Conservation (phyloP, 208 protist species). For the Entamoeba dispar region DNA sequence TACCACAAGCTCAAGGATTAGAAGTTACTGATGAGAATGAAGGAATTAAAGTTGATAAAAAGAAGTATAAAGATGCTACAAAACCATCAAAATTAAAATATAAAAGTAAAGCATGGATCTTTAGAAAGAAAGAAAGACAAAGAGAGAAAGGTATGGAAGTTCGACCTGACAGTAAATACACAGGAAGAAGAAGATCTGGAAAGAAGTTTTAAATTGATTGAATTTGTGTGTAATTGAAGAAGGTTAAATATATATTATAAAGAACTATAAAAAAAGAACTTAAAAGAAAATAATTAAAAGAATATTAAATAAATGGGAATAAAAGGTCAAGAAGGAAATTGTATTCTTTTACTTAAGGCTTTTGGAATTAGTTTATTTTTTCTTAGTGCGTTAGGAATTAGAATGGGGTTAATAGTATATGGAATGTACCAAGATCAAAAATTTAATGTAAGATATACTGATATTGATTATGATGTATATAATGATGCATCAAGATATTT, state of each 20-base stretch:
- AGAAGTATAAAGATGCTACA: not conserved
- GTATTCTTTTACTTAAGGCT: not conserved
- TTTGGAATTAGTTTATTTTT: not conserved
- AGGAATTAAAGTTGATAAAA: not conserved
- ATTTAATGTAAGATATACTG: slow-evolving; percentile 68
- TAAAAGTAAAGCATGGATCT: slow-evolving; percentile 62
- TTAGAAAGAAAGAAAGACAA: slow-evolving; percentile 70
- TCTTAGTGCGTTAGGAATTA: slow-evolving; percentile 23
- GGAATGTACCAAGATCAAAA: slow-evolving; percentile 49
- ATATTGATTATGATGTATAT: slow-evolving; percentile 78
- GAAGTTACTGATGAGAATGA: not conserved
- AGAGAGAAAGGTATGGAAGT: slow-evolving; percentile 61
- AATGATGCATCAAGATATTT: slow-evolving; percentile 62
- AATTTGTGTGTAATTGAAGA: too few species aligned
- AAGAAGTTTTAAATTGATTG: slow-evolving; percentile 9
- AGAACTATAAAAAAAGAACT: too few species aligned
- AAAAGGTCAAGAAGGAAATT: too few species aligned
- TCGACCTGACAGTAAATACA: slow-evolving; percentile 70
- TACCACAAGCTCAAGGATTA: not conserved
- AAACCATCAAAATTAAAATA: slow-evolving; percentile 38
- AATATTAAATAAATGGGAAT: too few species aligned
- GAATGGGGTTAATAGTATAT: slow-evolving; percentile 48
- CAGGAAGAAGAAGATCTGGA: slow-evolving; percentile 58
- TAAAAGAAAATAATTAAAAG: too few species aligned
- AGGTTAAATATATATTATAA: too few species aligned